Evolutionary conservation across 768 basidiomycete species (phyloP), one percentile per base, ranked within the genome.

Genomic region (Multifurca ochricompacta): DNA sequence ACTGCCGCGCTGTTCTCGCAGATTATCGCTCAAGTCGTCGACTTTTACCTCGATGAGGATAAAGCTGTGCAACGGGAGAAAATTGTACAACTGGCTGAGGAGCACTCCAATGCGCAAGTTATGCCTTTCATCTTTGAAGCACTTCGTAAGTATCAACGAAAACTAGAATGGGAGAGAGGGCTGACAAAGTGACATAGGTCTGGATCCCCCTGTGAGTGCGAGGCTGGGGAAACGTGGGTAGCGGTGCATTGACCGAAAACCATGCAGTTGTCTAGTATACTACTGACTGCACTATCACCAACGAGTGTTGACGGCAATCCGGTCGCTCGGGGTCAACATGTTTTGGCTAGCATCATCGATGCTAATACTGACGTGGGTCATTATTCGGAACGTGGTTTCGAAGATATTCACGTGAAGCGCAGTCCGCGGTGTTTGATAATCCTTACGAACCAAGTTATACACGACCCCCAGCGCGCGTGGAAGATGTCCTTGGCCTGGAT

Each of bases 1-100:
- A 79, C 80, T 14, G 74, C 77, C 2, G 69, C 79, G 0, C 63
- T 78, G 6, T 83, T 79, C 68, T 80, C 81, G 1, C 73, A 80
- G 47, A 73, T 75, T 10, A 65, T 85, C 37, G 71, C 77, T 3
- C 74, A 77, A 50, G 73, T 83, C 21, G 70, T 87, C 45, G 71
- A 84, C 62, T 83, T 79, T 67, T 87, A 80, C 60, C 68, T 85
- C 13, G 69, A 73, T 9, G 19, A 6, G 23, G 19, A 40, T 25
- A 41, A 27, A 27, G 32, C 18, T n/a, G 27, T 39, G 3, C 13
- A 47, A 21, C 47, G 52, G 16, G 32, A 31, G 21, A 1, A 37
- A 39, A 55, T 61, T 14, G 28, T 45, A 14, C 21, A 19, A 14
- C 32, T 55, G 9, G 52, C 42, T 13, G 39, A 51, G 21, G 7